Percentiles rank a stretch among this genome's conserved stretches.
These are phyloP conservation scores for Ceratobasidium sp. DNA, from an alignment of 1,284 basidiomycete species.

Conservation along the genomic window DNA sequence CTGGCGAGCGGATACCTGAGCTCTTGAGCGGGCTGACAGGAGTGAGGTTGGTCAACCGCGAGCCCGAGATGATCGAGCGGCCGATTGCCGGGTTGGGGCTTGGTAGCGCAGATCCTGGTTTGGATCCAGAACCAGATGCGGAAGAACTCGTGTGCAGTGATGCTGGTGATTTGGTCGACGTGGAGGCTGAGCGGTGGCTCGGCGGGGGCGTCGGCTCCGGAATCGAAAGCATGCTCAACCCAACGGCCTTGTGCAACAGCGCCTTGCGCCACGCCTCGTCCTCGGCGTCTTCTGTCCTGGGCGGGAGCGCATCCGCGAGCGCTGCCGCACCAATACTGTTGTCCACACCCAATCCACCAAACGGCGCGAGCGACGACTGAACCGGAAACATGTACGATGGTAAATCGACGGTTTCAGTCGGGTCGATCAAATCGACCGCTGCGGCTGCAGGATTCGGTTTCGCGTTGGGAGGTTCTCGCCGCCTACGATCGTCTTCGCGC, in stretches of 20 bases:
- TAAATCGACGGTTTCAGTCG: conserved; percentile 65
- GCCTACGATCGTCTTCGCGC: conserved; percentile 55
- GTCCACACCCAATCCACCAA: conserved; percentile 41
- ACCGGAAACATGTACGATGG: conserved; percentile 66
- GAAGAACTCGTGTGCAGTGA: conserved; percentile 12
- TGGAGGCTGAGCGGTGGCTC: conserved; percentile 34
- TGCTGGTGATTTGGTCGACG: conserved; percentile 6
- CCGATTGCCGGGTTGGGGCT: conserved; percentile 16
- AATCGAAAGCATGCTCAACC: conserved; percentile 49
- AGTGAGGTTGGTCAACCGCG: conserved; percentile 16
- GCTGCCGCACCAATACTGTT: conserved; percentile 45
- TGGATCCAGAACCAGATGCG: conserved; percentile 29
- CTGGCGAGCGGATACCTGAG: conserved; percentile 36
- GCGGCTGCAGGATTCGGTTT: conserved; percentile 54
- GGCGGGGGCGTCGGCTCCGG: conserved; percentile 41
- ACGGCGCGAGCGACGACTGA: conserved; percentile 64
- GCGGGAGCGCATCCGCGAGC: conserved; percentile 47
- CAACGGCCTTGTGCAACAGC: conserved; percentile 49
- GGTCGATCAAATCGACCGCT: conserved; percentile 70
- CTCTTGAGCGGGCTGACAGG: conserved; percentile 1
- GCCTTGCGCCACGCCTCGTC: conserved; percentile 49
- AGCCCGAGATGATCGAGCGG: conserved; percentile 34
- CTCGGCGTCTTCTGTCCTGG: conserved; percentile 38
- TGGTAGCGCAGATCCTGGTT: conserved; percentile 12
- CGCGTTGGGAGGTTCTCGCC: conserved; percentile 38